Percentiles rank a stretch among this genome's conserved stretches.
phyloP scores from a whole-genome alignment of 768 basidiomycete species.

The Astraeus odoratus region DNA sequence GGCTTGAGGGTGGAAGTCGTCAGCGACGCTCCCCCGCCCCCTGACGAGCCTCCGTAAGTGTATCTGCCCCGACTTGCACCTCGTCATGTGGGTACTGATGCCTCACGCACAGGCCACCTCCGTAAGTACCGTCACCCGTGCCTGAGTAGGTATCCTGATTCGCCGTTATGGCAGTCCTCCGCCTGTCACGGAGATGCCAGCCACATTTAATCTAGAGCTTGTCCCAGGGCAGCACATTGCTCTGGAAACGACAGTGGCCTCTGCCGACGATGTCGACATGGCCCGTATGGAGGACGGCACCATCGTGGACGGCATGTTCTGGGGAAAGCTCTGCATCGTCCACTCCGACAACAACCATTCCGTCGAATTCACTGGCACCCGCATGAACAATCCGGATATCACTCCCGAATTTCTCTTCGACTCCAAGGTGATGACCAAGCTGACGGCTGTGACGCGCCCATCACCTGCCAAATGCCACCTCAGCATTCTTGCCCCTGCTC shows the following conservation, averaged over 20 bases:
- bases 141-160: slow-evolving; percentile 6
- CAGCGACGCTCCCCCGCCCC: slow-evolving; percentile 77
- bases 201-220: slow-evolving; percentile 77
- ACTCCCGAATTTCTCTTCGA: slow-evolving; percentile 69
- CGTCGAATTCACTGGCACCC: slow-evolving; percentile 80
- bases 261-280: slow-evolving; percentile 83
- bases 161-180: slow-evolving; percentile 36
- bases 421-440: slow-evolving; percentile 67
- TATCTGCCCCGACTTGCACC: neutral
- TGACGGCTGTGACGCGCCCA: slow-evolving; percentile 69
- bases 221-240: slow-evolving; percentile 72
- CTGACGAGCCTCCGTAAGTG: slow-evolving; percentile 77
- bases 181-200: slow-evolving; percentile 83
- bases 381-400: slow-evolving; percentile 56
- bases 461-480: slow-evolving; percentile 71
- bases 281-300: slow-evolving; percentile 88
- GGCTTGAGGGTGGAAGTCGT: slow-evolving; percentile 83
- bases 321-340: slow-evolving; percentile 81
- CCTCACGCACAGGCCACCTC: slow-evolving; percentile 35
- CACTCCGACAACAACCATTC: slow-evolving; percentile 71
- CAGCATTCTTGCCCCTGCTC: slow-evolving; percentile 61
- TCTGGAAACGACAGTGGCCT: slow-evolving; percentile 71
- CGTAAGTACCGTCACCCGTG: slow-evolving; percentile 32
- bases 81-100: slow-evolving; percentile 7
- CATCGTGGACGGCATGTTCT: slow-evolving; percentile 77